These are phyloP conservation scores for Trichoderma sp. DNA, from an alignment of 2,329 filamentous ascomycete genomes.

Conservation along the genomic window DNA sequence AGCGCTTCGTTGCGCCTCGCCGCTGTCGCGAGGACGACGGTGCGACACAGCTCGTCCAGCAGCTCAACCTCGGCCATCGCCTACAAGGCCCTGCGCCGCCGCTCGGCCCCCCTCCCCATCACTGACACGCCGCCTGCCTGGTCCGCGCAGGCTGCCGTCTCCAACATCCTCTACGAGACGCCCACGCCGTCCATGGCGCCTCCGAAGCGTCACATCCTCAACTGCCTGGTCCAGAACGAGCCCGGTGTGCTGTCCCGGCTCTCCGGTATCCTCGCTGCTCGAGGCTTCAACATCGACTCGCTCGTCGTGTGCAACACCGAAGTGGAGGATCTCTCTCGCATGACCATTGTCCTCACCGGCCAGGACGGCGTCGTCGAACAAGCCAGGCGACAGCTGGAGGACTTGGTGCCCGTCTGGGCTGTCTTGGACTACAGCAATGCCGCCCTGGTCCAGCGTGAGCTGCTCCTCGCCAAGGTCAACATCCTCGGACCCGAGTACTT, in stretches of 20 bases:
- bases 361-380: conserved; percentile 98
- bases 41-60: conserved; percentile 50
- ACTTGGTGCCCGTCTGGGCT: conserved; percentile 96
- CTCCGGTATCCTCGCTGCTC: conserved; percentile 91
- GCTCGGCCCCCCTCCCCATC: conserved; percentile 81
- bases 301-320: conserved; percentile 98
- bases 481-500: conserved; percentile 98
- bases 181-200: conserved; percentile 80
- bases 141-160: conserved; percentile 92
- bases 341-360: conserved; percentile 97
- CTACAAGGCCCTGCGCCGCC: conserved; percentile 95
- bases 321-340: conserved; percentile 92
- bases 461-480: conserved; percentile 94
- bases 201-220: conserved; percentile 92
- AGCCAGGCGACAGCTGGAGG: conserved; percentile 90
- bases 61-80: conserved; percentile 90
- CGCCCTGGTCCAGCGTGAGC: conserved; percentile 91
- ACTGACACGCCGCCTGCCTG: conserved; percentile 74
- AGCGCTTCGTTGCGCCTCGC: conserved; percentile 45
- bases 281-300: conserved; percentile 99
- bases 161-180: conserved; percentile 98
- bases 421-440: conserved; percentile 94
- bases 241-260: conserved; percentile 95
- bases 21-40: conserved; percentile 32
- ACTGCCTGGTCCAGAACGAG: conserved; percentile 98